Evolutionary conservation across 2,329 filamentous ascomycete species (phyloP).

Genomic region (Colletotrichum sublineola): DNA sequence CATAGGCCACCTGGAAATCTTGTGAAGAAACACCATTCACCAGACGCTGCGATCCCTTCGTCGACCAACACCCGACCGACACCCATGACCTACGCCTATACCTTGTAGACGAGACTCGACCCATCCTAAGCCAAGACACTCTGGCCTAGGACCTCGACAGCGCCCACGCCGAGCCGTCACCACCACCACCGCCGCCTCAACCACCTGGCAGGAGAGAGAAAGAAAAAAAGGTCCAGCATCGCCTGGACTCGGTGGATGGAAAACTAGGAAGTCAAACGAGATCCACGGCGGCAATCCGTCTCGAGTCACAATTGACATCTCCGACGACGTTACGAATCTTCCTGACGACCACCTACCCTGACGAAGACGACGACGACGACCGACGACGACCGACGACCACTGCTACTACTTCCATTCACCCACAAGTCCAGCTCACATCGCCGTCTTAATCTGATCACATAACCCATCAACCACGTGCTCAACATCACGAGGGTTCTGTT

Average conservation of each 20-base stretch:
- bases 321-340: slow-evolving; percentile 27
- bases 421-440: slow-evolving; percentile 14
- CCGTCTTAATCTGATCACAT: slow-evolving; percentile 16
- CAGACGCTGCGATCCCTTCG: slow-evolving; percentile 28
- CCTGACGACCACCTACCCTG: slow-evolving; percentile 17
- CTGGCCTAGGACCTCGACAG: slow-evolving; percentile 26
- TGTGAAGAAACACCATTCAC: neutral
- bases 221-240: neutral
- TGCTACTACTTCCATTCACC: slow-evolving; percentile 8
- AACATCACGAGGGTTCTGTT: slow-evolving; percentile 28
- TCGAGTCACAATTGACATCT: slow-evolving; percentile 14
- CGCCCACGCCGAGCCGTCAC: slow-evolving; percentile 19
- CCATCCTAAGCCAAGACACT: slow-evolving; percentile 11
- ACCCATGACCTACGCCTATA: slow-evolving; percentile 5
- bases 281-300: neutral
- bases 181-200: neutral
- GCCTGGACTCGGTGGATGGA: slow-evolving; percentile 7
- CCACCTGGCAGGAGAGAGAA: neutral
- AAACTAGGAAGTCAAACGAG: neutral
- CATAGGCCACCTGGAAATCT: slow-evolving; percentile 17
- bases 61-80: neutral
- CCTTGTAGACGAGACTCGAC: slow-evolving; percentile 1
- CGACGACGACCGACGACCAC: slow-evolving; percentile 11
- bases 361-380: slow-evolving; percentile 34
- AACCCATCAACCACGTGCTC: slow-evolving; percentile 9